These are phyloP conservation scores for Buddleja alternifolia DNA, from an alignment of 257 asterid species.

Conservation along the genomic window DNA sequence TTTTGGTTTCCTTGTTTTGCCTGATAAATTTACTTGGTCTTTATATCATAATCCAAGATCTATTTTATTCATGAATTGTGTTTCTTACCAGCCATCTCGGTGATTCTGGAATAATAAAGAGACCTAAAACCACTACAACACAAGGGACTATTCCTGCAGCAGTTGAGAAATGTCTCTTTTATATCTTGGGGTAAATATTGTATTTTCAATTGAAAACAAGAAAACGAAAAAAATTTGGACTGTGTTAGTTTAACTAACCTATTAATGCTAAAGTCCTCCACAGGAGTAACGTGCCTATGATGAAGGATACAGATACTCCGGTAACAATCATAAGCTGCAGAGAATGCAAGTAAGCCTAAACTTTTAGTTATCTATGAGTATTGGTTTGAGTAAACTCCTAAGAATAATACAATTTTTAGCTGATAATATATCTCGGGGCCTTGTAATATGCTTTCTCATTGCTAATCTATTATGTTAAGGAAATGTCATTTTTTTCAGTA, in stretches of 20 bases:
- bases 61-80: not conserved
- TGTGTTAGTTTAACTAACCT: slow-evolving; percentile 59
- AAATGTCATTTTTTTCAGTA: not conserved
- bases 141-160: slow-evolving; percentile 81
- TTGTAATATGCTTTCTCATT: no score
- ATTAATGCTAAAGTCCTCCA: slow-evolving; percentile 81
- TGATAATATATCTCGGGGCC: no score
- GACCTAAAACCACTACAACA: slow-evolving; percentile 67
- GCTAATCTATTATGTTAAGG: slow-evolving; percentile 11
- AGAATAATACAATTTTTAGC: not conserved
- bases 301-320: slow-evolving; percentile 90
- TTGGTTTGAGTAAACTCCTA: no score
- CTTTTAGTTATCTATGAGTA: no score
- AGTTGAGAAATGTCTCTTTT: slow-evolving; percentile 23
- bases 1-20: slow-evolving; percentile 70
- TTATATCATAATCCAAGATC: not conserved
- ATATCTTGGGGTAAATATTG: no score
- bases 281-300: slow-evolving; percentile 73
- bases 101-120: slow-evolving; percentile 80
- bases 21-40: slow-evolving; percentile 35
- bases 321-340: slow-evolving; percentile 79
- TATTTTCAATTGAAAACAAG: not conserved
- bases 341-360: slow-evolving; percentile 12
- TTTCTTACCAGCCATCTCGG: slow-evolving; percentile 91
- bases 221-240: no score